Base-by-base conservation (phyloP, 805 yeast species). In the Maudiozyma pseudohumilis region DNA sequence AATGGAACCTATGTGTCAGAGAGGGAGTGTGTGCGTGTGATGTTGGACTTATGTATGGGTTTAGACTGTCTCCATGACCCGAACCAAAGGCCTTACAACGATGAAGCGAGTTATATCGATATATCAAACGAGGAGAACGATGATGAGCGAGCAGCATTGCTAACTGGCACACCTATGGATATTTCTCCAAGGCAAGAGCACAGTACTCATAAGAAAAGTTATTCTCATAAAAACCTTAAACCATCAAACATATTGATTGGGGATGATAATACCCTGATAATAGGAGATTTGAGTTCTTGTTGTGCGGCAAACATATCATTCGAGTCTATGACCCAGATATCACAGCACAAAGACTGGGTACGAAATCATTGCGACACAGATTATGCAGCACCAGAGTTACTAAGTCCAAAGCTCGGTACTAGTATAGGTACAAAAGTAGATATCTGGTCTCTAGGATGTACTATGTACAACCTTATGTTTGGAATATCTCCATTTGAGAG, bases 361-460 rank as follows among this genome's bases (percentile, higher is more conserved):
- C 83, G 77, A 40, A 92, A 82, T 50, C 85, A 83, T 55, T 84
- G 95, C 52, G 81, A 95, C 1, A 60, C 85, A 38, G 86, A 94
- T 1, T 89, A 81, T 56, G 65, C 94, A 29, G 95, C 96, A 0
- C 97, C 97, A 0, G 97, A 88, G 53, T 65, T 89, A 32, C 61
- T 88, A 40, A 89, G 86, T 51, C 80, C 86, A 27, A 74, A 74
- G 31, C 71, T 84, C 1, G 79, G 80, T 29, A 58, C 73, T n/a
- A 59, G 59, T 5, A 66, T 88, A 32, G 76, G 77, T 44, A 42
- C 43, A 19, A 72, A 73, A 41, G 77, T 82, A 4, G 97, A 88
- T 57, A 74, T 89, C 19, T 88, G 97, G 97, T 80, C 94, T 3
- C 59, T 88, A 21, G 97, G 97, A 0, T 86, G 96, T 52, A 66